These are phyloP conservation scores for Primulina huaijiensis DNA, from an alignment of 257 asterid genomes.

Conservation along the genomic window DNA sequence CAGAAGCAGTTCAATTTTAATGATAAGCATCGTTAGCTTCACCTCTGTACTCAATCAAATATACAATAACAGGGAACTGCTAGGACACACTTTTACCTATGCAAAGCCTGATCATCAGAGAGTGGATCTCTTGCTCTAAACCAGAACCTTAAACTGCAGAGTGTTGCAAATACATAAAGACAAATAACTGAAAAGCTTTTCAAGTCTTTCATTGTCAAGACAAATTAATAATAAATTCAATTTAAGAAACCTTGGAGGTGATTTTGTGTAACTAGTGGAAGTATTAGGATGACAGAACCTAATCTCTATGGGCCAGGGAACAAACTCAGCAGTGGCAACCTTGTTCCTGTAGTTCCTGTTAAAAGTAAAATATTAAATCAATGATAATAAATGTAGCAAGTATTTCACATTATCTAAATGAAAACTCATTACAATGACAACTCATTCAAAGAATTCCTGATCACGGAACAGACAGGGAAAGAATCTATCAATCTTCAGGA, in stretches of 20 bases:
- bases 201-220: constrained; percentile 17
- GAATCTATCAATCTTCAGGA: background rate
- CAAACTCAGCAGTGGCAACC: constrained; percentile 62
- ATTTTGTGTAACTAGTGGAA: constrained; percentile 57
- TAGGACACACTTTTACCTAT: constrained; percentile 52
- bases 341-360: constrained; percentile 82
- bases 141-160: constrained; percentile 87
- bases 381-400: constrained; percentile 1
- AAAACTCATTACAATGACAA: constrained; percentile 12
- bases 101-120: constrained; percentile 90
- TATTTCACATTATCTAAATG: constrained; percentile 11
- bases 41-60: constrained; percentile 11
- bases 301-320: constrained; percentile 92
- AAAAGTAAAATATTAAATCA: constrained; percentile 25
- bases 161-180: constrained; percentile 20
- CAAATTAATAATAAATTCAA: constrained; percentile 17
- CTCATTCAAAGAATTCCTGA: background rate
- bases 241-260: constrained; percentile 78
- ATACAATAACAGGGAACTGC: constrained; percentile 10
- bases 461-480: constrained; percentile 14
- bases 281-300: constrained; percentile 77
- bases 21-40: constrained; percentile 16
- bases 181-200: constrained; percentile 18
- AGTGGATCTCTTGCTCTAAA: constrained; percentile 89
- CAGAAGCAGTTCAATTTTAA: constrained; percentile 7